phyloP scores from a whole-genome alignment of 441 rosid genomes.

The Kokia cookei region DNA sequence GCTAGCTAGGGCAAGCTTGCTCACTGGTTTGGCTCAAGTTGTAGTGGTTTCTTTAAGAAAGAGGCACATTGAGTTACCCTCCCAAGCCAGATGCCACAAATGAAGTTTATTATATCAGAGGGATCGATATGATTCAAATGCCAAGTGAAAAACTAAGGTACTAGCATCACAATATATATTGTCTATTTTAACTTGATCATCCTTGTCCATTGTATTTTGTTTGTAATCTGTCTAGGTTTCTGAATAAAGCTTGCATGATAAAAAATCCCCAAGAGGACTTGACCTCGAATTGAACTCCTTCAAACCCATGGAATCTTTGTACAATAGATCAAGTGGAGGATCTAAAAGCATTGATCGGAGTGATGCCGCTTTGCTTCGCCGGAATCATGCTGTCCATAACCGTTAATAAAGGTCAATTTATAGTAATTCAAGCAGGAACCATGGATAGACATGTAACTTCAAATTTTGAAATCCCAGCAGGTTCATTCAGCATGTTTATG shows the following conservation, averaged over 20 bases:
- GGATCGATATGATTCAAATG: constrained; percentile 14
- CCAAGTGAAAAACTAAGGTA: constrained; percentile 45
- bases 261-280: constrained; percentile 25
- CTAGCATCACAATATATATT: background rate
- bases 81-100: background rate
- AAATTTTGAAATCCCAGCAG: constrained; percentile 57
- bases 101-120: constrained; percentile 9
- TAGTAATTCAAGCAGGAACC: constrained; percentile 38
- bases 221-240: constrained; percentile 11
- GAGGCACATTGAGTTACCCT: constrained; percentile 23
- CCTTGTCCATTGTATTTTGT: background rate
- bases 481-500: constrained; percentile 33
- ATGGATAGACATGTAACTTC: constrained; percentile 53
- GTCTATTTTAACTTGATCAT: background rate
- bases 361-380: constrained; percentile 57
- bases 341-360: constrained; percentile 45
- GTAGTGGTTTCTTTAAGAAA: constrained; percentile 35
- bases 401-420: constrained; percentile 29
- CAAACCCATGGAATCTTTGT: constrained; percentile 52
- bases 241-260: constrained; percentile 56
- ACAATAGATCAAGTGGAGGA: constrained; percentile 62
- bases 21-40: constrained; percentile 52
- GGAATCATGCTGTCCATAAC: constrained; percentile 39
- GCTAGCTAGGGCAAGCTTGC: constrained; percentile 31
- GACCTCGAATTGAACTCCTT: constrained; percentile 24